Evolutionary conservation across 2,329 filamentous ascomycete species (phyloP), one percentile per base, ranked within the genome.

Genomic region (Aspergillus unguis): DNA sequence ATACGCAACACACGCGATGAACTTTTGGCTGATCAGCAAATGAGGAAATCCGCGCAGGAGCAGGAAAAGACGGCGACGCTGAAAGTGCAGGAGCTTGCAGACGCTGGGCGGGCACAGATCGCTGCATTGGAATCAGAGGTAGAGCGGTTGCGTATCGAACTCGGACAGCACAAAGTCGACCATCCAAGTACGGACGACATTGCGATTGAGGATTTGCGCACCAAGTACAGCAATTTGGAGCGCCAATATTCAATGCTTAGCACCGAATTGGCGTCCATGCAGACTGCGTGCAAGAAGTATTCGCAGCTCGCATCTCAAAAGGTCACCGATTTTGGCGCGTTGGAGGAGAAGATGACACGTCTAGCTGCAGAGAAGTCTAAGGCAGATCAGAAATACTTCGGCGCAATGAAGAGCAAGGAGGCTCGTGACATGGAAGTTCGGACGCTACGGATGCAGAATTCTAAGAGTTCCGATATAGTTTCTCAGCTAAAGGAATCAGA

Each of bases 361-460:
- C 75, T 95, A 23, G 84, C 83, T 37, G 89, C 90, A 0, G 91
- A 99, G 72, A 99, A 99, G 76, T 85, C 87, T 59, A 97, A 96
- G 72, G 92, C 92, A 1, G 94, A 99, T 65, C 92, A 97, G 67
- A 97, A 97, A 72, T 99, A 95, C 69, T 97, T 97, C 70, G 90
- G 89, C 1, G 90, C 92, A 6, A 91, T 95, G 79, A 96, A 96
- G 69, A 87, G 92, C 61, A 95, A 92, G 66, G 92, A 97, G 65
- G 86, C 88, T 41, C 82, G 90, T 46, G 87, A 91, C 53, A 80
- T 83, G 53, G 92, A 97, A 72, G 86, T 95, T 43, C 82, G 88
- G 61, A 82, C 86, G 3, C 76, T 96, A 53, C 85, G 90, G 55
- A 80, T 85, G 56, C 92, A 97, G 69, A 95, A 92, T 66, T 80